Evolutionary conservation across 2,329 filamentous ascomycete species (phyloP), one percentile per base, ranked within the genome.

Genomic region (Aspergillus latus): DNA sequence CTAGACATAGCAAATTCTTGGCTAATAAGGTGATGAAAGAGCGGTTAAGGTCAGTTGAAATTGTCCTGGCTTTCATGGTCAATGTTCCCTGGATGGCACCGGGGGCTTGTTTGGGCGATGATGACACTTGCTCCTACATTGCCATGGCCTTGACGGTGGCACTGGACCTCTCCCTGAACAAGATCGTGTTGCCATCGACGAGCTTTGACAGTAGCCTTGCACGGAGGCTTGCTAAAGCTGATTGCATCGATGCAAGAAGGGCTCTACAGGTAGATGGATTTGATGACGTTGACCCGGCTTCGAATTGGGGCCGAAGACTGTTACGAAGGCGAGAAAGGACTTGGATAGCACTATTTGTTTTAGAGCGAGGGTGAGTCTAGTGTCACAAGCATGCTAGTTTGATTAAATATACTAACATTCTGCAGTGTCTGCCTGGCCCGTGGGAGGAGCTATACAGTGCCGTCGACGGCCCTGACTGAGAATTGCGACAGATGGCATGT

Each of bases 11-110:
- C 59, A 85, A 83, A 59, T 77, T 77, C 26, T 78, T 90, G 3
- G 87, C 85, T 0, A 81, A 85, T 28, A 79, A 82, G 29, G 80
- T 90, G 43, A 84, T 87, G 49, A 73, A 79, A 0, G 80, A 82
- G 46, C 82, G 86, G 2, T 82, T 85, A 64, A 82, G 86, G 54
- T 90, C 88, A 0, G 86, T 89, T 5, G 88, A 90, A 67, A 89
- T 90, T 54, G 84, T 90, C 0, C 75, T 90, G 1, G 88, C 85
- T 0, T 90, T 90, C 66, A 87, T 90, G 84, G 81, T 89, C 32
- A 89, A 89, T 59, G 82, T 90, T 5, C 88, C 88, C 0, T 90
- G 88, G 88, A 89, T 90, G 81, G 85, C 85, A 2, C 67, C 70
- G 8, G 71, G 69, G 4, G 64, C 63, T 26, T 61, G 62, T 42